Base-by-base conservation (phyloP, 169 alveolate genomes). In the Plasmodium yoelii region DNA sequence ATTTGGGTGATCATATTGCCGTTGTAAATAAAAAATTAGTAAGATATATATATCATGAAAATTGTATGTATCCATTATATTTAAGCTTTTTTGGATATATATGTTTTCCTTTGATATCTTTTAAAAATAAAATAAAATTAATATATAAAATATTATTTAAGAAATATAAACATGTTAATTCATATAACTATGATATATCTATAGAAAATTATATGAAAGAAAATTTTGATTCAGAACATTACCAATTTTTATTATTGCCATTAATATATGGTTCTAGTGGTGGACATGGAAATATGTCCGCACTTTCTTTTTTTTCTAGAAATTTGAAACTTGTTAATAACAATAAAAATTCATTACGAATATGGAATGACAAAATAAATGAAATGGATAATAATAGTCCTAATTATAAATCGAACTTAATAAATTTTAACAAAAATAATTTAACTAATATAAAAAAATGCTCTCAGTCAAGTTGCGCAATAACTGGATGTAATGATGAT, bases 201-300 rank as follows among this genome's bases (percentile, higher is more conserved):
- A 57, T 75, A 6, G 56, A 75, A 42, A 34, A 46, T 10, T 75
- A 75, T 55, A 75, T 75, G 88, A 26, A 67, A 34, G 88, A 75
- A 15, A 75, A 75, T 7, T 75, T 75, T 13, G 88, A 75, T 15
- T 8, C 18, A 7, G 59, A 75, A 15, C 88, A 75, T 55, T 75
- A 61, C 42, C 24, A 75, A 24, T 75, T 60, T 63, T 63, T 75
- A 42, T 49, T 75, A 10, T 47, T 75, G 1, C 88, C 88, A 7
- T 15, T 75, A 10, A 75, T 75, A 9, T 75, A 75, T 75, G 88
- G 88, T 5, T 75, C 88, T 1, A 61, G 88, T 75, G 88, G 60
- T 15, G 88, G 88, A 0, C 15, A 47, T 8, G 88, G 88, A 0
- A 19, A 56, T 15, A 75, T 75, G 4, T 75, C 88, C 7, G 88